Evolutionary conservation across 306 rosid genomes (phyloP), one percentile per base, ranked within the genome.

Genomic region (Prunus campanulata): DNA sequence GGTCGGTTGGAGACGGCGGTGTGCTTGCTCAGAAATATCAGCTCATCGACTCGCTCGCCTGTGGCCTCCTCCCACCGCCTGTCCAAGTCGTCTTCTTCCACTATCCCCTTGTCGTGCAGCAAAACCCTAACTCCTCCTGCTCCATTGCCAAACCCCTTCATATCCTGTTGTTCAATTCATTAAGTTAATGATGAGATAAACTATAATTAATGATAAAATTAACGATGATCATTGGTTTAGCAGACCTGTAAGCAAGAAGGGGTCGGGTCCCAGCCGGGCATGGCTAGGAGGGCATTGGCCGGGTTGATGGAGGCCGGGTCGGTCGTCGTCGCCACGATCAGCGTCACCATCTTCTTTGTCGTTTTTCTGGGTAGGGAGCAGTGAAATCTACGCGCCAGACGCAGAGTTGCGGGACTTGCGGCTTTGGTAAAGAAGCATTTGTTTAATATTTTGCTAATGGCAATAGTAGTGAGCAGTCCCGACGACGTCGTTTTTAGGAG

Each of bases 231-330:
- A 24, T n/a, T 10, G 42, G 47, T 32, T 11, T 13, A 4, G 18
- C 2, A 51, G 76, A 91, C 98, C 98, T 89, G 86, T 9, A 92
- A 78, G 32, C 80, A 68, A 27, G 91, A 68, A 27, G 90, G 96
- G n/a, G 87, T 88, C 16, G 90, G 78, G 19, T 66, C 66, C 97
- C 97, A 95, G 0, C 96, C 97, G 5, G 97, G 88, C 83, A 86
- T 85, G 74, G 91, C 80, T 48, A 95, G 80, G 9, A 95, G 91
- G 39, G 82, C 91, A n/a, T 85, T 85, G 54, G 92, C 93, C 0
- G 98, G 99, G 88, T 95, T 92, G 83, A 95, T 72, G 14, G 99
- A 95, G 30, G 97, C 98, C 2, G 93, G 97, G 79, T 95, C 99
- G 24, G 81, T 39, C 4, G 86, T 87, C 35, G 99, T 95, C 51